Conservation (phyloP, 768 basidiomycete genomes). For the Candolleomyces eurysporus region DNA sequence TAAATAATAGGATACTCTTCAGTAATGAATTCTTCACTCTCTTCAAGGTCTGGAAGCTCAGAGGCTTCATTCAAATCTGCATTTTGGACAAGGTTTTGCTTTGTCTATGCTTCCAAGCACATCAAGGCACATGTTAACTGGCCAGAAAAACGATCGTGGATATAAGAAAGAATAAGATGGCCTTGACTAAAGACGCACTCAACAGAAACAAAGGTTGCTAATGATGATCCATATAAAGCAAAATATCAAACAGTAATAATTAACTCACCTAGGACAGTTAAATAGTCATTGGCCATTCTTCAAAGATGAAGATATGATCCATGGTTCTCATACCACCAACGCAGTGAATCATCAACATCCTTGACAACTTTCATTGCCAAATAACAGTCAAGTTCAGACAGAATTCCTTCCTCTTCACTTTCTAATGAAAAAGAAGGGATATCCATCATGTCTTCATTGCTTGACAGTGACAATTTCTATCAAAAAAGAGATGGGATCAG, state of each 20-base stretch:
- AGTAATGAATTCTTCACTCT: background rate
- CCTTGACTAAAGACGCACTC: constrained; percentile 26
- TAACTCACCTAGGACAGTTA: background rate
- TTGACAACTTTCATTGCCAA: background rate
- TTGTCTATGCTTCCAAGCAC: constrained; percentile 33
- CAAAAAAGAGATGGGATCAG: no score
- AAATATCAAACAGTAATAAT: no score
- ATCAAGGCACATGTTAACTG: constrained; percentile 24
- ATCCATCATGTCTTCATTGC: no score
- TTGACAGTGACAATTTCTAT: no score
- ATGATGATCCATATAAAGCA: no score
- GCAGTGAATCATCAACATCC: background rate
- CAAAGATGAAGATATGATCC: background rate
- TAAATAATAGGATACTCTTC: background rate
- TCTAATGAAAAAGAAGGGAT: no score
- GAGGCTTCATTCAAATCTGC: constrained; percentile 10
- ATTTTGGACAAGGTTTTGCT: constrained; percentile 22
- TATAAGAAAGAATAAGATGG: constrained; percentile 22
- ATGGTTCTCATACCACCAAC: background rate
- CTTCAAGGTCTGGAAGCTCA: background rate
- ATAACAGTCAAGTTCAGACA: background rate
- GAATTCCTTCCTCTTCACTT: no score
- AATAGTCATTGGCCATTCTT: background rate
- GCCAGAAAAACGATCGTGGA: constrained; percentile 20
- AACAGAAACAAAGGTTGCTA: constrained; percentile 28